phyloP scores from a whole-genome alignment of 140 eudicot genomes.

The Flaveria floridana region DNA sequence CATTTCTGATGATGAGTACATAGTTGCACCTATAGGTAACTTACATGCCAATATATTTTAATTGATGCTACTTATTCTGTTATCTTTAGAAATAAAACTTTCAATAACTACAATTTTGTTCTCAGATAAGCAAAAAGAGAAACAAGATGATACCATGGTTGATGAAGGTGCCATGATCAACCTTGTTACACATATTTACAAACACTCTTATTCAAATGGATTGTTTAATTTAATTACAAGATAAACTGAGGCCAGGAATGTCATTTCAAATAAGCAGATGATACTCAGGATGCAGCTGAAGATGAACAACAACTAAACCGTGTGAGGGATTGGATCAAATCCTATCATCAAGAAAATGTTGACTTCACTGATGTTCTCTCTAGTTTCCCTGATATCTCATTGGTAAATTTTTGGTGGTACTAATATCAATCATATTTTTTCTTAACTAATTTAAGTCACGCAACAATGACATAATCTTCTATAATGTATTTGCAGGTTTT shows the following conservation, averaged over 20 bases:
- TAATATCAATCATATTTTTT: background rate
- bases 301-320: constrained; percentile 79
- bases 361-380: constrained; percentile 77
- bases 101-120: constrained; percentile 11
- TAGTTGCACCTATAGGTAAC: constrained; percentile 83
- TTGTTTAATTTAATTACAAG: constrained; percentile 6
- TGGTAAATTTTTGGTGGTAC: constrained; percentile 44
- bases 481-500: constrained; percentile 58
- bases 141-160: constrained; percentile 46
- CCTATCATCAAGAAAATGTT: constrained; percentile 57
- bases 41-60: constrained; percentile 18
- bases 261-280: constrained; percentile 49
- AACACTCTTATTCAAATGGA: background rate
- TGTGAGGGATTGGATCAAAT: constrained; percentile 78
- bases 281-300: constrained; percentile 88
- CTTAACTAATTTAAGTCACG: constrained; percentile 7
- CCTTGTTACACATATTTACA: background rate
- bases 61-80: background rate
- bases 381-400: constrained; percentile 82
- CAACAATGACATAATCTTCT: constrained; percentile 16
- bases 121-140: constrained; percentile 54
- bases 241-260: constrained; percentile 8
- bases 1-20: constrained; percentile 61
- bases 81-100: constrained; percentile 20
- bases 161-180: constrained; percentile 56